Percentiles rank a stretch among this genome's conserved stretches.
Evolutionary conservation across 2,329 filamentous ascomycete genomes (phyloP).

Genomic region (Coniochaeta pulveracea): DNA sequence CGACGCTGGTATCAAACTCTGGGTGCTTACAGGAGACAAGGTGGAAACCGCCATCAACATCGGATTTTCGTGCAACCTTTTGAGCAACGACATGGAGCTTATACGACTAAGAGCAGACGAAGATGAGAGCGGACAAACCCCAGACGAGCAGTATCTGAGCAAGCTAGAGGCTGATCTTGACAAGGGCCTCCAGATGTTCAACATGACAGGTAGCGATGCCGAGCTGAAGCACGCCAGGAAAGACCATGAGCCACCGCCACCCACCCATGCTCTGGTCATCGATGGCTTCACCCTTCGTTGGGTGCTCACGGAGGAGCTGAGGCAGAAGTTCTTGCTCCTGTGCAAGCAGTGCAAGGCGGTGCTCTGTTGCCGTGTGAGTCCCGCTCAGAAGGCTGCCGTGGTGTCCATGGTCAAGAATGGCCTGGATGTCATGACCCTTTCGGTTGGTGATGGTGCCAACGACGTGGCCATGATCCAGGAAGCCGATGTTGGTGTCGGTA

Average conservation of each 20-base stretch:
- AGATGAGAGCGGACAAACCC: constrained; percentile 41
- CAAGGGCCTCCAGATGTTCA: constrained; percentile 59
- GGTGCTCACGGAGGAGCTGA: constrained; percentile 69
- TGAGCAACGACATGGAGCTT: constrained; percentile 96
- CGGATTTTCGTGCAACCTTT: constrained; percentile 93
- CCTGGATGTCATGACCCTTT: constrained; percentile 90
- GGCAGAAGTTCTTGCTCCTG: constrained; percentile 85
- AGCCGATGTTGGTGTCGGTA: constrained; percentile 91
- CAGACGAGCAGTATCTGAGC: constrained; percentile 38
- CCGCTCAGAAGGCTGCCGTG: constrained; percentile 94
- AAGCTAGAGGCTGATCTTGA: constrained; percentile 63
- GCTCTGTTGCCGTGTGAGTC: constrained; percentile 93
- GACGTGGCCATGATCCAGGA: constrained; percentile 98
- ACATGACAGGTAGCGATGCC: constrained; percentile 72
- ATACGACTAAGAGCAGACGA: constrained; percentile 81
- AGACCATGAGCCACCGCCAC: constrained; percentile 74
- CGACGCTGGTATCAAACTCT: constrained; percentile 92
- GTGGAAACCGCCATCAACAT: constrained; percentile 99
- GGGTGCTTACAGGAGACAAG: constrained; percentile 97
- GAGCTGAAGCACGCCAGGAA: constrained; percentile 70
- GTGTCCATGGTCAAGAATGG: constrained; percentile 92
- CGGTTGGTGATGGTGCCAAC: constrained; percentile 88
- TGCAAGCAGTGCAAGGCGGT: constrained; percentile 97
- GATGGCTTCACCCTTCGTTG: constrained; percentile 89
- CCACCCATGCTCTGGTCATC: constrained; percentile 87